Evolutionary conservation across 208 protist genomes (phyloP), one percentile per base, ranked within the genome.

Genomic region (Vickermania spadyakhi): DNA sequence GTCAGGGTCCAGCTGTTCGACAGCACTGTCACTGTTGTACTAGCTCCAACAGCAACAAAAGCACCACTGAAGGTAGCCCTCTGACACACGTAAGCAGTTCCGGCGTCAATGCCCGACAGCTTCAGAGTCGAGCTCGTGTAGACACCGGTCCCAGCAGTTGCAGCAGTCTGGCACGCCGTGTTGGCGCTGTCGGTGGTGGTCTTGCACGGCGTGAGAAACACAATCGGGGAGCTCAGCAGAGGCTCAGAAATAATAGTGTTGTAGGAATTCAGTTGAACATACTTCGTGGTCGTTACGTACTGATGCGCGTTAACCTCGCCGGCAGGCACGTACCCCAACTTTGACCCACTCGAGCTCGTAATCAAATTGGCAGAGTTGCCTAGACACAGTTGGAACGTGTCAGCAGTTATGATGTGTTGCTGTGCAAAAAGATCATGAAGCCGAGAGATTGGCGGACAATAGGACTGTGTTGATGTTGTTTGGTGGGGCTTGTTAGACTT

Each of bases 191-290:
- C 52, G 1, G 42, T 29, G 1, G 49, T 65, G 14, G n/a, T 45
- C 36, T 54, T 31, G 68, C 82, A 89, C 1, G 51, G 5, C 4
- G 76, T 68, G 5, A 89, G 62, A 63, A 67, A 89, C 3, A 85
- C 56, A 11, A 64, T 53, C 0, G 55, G 49, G 2, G 55, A 58
- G 13, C 28, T 62, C n/a, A 68, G 31, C 18, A 75, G 2, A 5
- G 82, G 78, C 31, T 42, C 70, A 18, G 55, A 75, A 2, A 65
- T 50, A 7, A 89, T 36, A 5, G 65, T 72, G 67, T 89, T 89
- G 13, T 70, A 57, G n/a, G 52, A 30, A 2, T 62, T 51, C 4
- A 65, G 64, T 52, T 84, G 71, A 25, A 64, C 82, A 56, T 76
- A 89, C 22, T 52, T 36, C 1, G 77, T 73, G 22, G 72, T 11